Evolutionary conservation across 352 stramenopile species (phyloP), one percentile per base, ranked within the genome.

Genomic region (Aphanomyces cochlioides): DNA sequence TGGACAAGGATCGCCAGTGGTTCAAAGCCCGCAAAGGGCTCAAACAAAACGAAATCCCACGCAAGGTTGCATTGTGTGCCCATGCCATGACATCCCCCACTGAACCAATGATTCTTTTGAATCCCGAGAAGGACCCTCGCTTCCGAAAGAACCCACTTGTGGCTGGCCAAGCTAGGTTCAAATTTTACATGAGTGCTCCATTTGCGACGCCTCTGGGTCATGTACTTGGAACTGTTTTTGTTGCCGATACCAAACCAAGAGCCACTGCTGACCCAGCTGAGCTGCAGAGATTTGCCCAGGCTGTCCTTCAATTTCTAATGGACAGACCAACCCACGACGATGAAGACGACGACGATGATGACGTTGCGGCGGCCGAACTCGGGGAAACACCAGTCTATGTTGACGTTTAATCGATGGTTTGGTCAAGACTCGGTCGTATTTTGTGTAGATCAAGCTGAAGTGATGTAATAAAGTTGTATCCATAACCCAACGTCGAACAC

Each of bases 71-170:
- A 28, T 73, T 92, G 47, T 84, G 92, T 58, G 77, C 78, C 8
- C 84, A 94, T 69, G 78, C 80, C 12, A 78, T 94, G 70, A 91
- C 91, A 84, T 87, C 79, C 6, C 63, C 47, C 19, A 75, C 84
- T 28, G 81, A 83, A 15, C 80, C 64, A 5, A 34, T 91, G 0
- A 79, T 92, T 48, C 72, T 94, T 34, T 75, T 92, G 15, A 83
- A 92, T 70, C 79, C 78, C 17, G 78, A 81, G 13, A 78, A 78
- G n/a, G 87, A 94, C 76, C 12, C 47, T 4, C 64, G 64, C 2
- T 70, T 70, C 40, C 28, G 21, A 39, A 54, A 70, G 54, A 70
- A 70, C 54, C 64, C 64, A 10, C 64, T 70, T 43, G 64, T 70
- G 48, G 61, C 64, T 7, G 64, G 64, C 37, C 64, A 61, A 13